phyloP scores from a whole-genome alignment of 805 yeast genomes.

The Kodamaea nitidulidarum region DNA sequence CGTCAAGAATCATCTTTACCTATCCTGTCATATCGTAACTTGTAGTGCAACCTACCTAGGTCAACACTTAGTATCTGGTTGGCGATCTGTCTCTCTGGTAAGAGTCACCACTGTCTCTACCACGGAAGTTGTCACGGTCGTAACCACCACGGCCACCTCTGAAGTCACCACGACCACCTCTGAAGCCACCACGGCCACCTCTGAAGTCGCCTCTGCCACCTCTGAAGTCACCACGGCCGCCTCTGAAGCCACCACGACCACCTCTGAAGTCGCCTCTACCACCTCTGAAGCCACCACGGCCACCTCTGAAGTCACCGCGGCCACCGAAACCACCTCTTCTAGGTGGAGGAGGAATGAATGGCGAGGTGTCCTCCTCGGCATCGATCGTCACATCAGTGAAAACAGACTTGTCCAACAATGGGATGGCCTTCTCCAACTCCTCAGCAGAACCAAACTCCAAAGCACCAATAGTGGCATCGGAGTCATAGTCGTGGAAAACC shows the following conservation, averaged over 20 bases:
- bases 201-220: conserved; percentile 37
- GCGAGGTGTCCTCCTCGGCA: conserved; percentile 75
- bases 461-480: conserved; percentile 45
- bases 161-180: conserved; percentile 34
- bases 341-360: conserved; percentile 51
- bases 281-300: conserved; percentile 31
- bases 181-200: conserved; percentile 24
- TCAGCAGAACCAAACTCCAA: conserved; percentile 64
- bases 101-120: conserved; percentile 43
- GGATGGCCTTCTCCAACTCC: conserved; percentile 69
- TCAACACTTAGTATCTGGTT: conserved; percentile 51
- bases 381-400: conserved; percentile 65
- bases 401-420: conserved; percentile 65
- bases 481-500: conserved; percentile 47
- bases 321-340: conserved; percentile 40
- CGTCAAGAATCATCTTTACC: neutral
- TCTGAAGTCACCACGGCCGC: conserved; percentile 36
- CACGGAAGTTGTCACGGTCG: conserved; percentile 39
- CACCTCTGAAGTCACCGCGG: conserved; percentile 39
- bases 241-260: conserved; percentile 31
- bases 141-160: conserved; percentile 33
- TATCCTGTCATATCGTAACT: neutral
- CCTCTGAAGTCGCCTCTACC: conserved; percentile 34
- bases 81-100: conserved; percentile 62
- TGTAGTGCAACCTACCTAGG: neutral